Base-by-base conservation (phyloP, 192 early-diverging fungal genomes). In the Coemansia sp. region DNA sequence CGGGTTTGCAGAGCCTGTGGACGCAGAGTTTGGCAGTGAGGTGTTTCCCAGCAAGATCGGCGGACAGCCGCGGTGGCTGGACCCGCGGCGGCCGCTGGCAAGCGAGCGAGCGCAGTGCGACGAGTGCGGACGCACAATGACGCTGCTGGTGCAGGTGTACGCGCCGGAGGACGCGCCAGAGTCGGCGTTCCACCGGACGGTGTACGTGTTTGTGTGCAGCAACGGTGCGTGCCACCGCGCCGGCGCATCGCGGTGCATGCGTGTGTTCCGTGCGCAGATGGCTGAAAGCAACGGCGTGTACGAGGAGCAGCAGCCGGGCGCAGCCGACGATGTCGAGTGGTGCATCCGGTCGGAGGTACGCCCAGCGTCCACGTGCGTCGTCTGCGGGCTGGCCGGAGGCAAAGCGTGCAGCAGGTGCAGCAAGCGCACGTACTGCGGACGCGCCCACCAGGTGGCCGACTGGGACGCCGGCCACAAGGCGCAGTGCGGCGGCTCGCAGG, bases 151-250 rank as follows among this genome's bases (percentile, higher is more conserved):
- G 51, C 94, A 96, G 81, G 67, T 98, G 7, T 98, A 94, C 57
- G 91, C 93, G 1, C 93, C 96, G 10, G 93, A 98, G 57, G 92
- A 98, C 66, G 79, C 87, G 19, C 87, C 91, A 0, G 59, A 65
- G 0, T 87, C 92, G 60, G 95, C 96, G 3, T 98, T 88, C 62
- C 94, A 95, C 62, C 85, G 96, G 39, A 86, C 86, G 53, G 67
- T 98, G 9, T 96, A 95, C 61, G 82, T 99, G 4, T 99, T 96
- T 66, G 85, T 88, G 66, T 99, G 96, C 78, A 91, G 89, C 57
- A 88, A 87, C 30, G 93, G 94, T 21, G 53, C 67, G 1, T 98
- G 96, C 71, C 88, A 95, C 56, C 79, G 72, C 39, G 69, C 73
- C 78, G 85, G 71, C 25, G 62, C 66, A 18, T 37, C n/a, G 7